Evolutionary conservation across 257 asterid genomes (phyloP).

Genomic region (Solanum appendiculatum): DNA sequence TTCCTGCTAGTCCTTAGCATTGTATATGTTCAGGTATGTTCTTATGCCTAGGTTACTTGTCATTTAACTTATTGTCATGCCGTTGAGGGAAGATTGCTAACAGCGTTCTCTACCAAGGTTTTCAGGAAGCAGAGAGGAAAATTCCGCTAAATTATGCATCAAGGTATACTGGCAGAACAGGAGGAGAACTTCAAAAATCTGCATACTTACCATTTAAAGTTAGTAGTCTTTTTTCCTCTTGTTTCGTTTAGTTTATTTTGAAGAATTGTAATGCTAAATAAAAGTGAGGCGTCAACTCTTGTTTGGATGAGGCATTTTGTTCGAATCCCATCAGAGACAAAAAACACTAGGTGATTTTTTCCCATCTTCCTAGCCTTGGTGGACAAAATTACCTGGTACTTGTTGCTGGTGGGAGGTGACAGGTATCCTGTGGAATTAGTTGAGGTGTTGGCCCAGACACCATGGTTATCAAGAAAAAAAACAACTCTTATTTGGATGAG

Average conservation of each 20-base stretch:
- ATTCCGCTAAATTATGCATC: conserved; percentile 90
- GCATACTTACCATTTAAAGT: conserved; percentile 98
- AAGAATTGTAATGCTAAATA: not conserved
- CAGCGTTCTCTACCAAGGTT: not conserved
- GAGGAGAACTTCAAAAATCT: conserved; percentile 77
- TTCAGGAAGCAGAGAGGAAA: conserved; percentile 99
- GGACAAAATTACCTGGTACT: too few relatives aligned
- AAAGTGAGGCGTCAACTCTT: not conserved
- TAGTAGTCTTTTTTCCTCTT: not conserved
- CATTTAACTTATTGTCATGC: not conserved
- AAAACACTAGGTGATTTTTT: too few relatives aligned
- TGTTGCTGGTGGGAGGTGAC: too few relatives aligned
- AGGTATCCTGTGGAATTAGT: too few relatives aligned
- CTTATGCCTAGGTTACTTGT: not conserved
- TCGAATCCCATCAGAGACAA: too few relatives aligned
- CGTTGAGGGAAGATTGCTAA: not conserved
- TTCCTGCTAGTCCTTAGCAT: conserved; percentile 83
- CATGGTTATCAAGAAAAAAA: too few relatives aligned
- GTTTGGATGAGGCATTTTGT: too few relatives aligned
- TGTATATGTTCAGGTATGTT: conserved; percentile 83
- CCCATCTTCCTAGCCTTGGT: too few relatives aligned
- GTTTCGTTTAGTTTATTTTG: not conserved
- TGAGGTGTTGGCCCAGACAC: too few relatives aligned
- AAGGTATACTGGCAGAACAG: conserved; percentile 54
- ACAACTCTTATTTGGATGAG: not conserved